Conservation (phyloP, 495 filamentous ascomycete species). For the Tuber borchii region DNA sequence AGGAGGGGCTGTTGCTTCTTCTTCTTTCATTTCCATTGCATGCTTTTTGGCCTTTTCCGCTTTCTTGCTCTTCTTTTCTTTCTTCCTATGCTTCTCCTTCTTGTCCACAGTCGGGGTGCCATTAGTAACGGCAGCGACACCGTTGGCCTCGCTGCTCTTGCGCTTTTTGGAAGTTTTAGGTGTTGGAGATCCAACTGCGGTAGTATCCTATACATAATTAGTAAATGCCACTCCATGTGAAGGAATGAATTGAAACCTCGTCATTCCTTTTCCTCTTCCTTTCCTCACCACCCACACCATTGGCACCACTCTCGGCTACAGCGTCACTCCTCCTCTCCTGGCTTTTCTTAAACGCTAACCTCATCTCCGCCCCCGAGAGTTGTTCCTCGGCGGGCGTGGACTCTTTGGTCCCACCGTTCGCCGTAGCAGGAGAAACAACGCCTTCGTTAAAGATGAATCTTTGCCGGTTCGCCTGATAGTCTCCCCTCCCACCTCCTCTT, state of each 20-base stretch:
- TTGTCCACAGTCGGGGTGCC: conserved; percentile 7
- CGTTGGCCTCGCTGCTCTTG: conserved; percentile 4
- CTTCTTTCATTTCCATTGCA: conserved; percentile 32
- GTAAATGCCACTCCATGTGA: background rate
- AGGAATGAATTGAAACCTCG: conserved; percentile 15
- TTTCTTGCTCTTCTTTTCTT: conserved; percentile 6
- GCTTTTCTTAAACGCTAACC: conserved; percentile 6
- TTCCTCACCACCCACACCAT: conserved; percentile 8
- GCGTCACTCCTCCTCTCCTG: conserved; percentile 13
- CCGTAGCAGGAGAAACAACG: background rate
- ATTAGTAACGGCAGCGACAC: conserved; percentile 6
- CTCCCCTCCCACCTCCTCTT: conserved; percentile 11
- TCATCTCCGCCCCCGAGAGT: conserved; percentile 4
- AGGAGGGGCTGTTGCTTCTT: conserved; percentile 12
- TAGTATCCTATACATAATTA: background rate
- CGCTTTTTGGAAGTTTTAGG: conserved; percentile 22
- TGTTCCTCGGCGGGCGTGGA: background rate
- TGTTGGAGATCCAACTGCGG: background rate
- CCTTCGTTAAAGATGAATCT: background rate
- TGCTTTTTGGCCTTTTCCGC: conserved; percentile 16
- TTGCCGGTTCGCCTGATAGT: conserved; percentile 3
- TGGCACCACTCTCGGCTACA: background rate
- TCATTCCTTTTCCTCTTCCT: conserved; percentile 34
- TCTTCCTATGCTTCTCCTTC: conserved; percentile 25
- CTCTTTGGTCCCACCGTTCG: conserved; percentile 1